phyloP scores from a whole-genome alignment of 2,329 filamentous ascomycete species.

The Scedosporium minutisporum region DNA sequence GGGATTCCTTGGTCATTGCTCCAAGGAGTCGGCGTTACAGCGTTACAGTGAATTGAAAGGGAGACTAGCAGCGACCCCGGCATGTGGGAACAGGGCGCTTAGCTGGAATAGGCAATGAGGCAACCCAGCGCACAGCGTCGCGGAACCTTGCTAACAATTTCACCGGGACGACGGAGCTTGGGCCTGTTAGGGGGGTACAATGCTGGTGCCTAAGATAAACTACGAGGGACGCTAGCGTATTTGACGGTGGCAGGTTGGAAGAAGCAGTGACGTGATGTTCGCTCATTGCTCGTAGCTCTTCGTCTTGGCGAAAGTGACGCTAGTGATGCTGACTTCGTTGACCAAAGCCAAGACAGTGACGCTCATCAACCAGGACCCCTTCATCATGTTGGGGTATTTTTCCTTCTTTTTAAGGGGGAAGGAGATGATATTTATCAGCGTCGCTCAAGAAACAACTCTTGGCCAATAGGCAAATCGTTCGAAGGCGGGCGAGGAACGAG shows the following conservation, averaged over 20 bases:
- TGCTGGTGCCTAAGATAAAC: neutral
- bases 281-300: too few relatives aligned
- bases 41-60: neutral
- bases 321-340: too few relatives aligned
- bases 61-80: too few relatives aligned
- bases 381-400: too few relatives aligned
- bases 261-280: neutral
- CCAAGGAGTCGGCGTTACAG: neutral
- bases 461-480: neutral
- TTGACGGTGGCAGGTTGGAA: neutral
- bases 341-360: too few relatives aligned
- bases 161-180: neutral
- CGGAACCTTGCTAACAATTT: neutral
- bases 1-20: neutral
- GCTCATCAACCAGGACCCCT: too few relatives aligned
- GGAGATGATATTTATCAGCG: too few relatives aligned
- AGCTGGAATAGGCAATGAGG: too few relatives aligned
- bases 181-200: neutral
- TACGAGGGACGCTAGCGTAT: neutral
- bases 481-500: neutral
- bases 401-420: too few relatives aligned
- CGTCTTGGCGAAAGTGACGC: too few relatives aligned
- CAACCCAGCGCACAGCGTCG: neutral
- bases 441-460: too few relatives aligned
- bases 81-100: too few relatives aligned